Evolutionary conservation across 1,284 basidiomycete species (phyloP).

Genomic region (Rhizopogon hawkerae): DNA sequence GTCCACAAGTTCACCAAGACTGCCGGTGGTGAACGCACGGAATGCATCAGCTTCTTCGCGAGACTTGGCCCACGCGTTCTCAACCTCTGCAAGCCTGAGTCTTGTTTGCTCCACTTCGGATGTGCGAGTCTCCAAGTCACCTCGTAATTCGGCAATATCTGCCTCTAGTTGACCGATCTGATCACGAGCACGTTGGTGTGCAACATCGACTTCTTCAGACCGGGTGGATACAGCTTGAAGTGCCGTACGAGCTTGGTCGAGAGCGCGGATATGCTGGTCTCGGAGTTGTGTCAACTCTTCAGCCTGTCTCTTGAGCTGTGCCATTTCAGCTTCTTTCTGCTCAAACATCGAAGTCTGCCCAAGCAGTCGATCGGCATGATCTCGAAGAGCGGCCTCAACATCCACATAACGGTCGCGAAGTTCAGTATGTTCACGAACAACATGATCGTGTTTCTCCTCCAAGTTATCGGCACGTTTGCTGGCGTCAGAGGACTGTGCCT

Average conservation of each 20-base stretch:
- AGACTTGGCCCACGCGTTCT: constrained; percentile 81
- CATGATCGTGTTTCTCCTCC: constrained; percentile 72
- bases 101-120: constrained; percentile 67
- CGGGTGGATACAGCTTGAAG: constrained; percentile 70
- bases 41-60: constrained; percentile 86
- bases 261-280: constrained; percentile 77
- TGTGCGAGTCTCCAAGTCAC: constrained; percentile 67
- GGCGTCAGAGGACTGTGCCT: constrained; percentile 76
- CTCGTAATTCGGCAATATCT: constrained; percentile 69
- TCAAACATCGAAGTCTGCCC: constrained; percentile 69
- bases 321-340: constrained; percentile 75
- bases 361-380: constrained; percentile 72
- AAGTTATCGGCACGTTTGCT: constrained; percentile 73
- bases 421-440: constrained; percentile 62
- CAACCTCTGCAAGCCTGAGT: constrained; percentile 61
- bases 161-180: constrained; percentile 62
- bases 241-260: constrained; percentile 80
- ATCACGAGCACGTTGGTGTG: constrained; percentile 62
- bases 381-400: constrained; percentile 66
- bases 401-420: constrained; percentile 60
- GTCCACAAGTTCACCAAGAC: constrained; percentile 78
- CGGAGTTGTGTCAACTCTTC: constrained; percentile 62
- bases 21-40: constrained; percentile 73
- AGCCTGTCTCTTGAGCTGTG: constrained; percentile 57
- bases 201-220: constrained; percentile 73